Evolutionary conservation across 345 rosid species (phyloP).

Genomic region (Populus simonii): DNA sequence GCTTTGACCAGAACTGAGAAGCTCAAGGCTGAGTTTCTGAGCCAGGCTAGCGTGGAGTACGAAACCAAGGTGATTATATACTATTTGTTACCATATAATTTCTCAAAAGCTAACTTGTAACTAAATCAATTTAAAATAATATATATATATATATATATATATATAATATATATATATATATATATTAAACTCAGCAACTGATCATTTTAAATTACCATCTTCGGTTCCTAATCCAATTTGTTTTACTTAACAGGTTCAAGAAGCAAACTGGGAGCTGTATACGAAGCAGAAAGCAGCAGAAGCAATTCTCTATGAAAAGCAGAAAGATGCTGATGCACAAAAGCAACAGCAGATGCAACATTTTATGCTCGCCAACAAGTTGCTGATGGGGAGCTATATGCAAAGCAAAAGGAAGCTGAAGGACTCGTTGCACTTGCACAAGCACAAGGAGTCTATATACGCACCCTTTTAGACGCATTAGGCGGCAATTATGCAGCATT

Average conservation of each 20-base stretch:
- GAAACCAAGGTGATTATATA: conserved; percentile 53
- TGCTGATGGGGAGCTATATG: conserved; percentile 40
- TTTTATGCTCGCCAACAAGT: conserved; percentile 39
- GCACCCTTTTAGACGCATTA: conserved; percentile 51
- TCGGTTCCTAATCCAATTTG: background rate
- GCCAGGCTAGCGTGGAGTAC: conserved; percentile 75
- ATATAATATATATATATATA: too few species aligned
- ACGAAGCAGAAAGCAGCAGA: conserved; percentile 68
- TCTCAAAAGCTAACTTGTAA: background rate
- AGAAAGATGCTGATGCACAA: conserved; percentile 62
- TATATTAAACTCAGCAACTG: background rate
- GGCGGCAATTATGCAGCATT: conserved; percentile 51
- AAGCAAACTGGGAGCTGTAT: conserved; percentile 67
- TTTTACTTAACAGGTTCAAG: conserved; percentile 46
- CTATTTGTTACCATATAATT: background rate
- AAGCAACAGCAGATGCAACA: conserved; percentile 58
- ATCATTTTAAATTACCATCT: background rate
- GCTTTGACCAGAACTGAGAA: conserved; percentile 62
- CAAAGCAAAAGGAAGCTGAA: conserved; percentile 66
- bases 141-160: too few species aligned
- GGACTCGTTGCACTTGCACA: conserved; percentile 53
- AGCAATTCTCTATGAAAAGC: conserved; percentile 47
- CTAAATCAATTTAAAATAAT: background rate
- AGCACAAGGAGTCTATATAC: conserved; percentile 59
- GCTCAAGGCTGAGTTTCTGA: conserved; percentile 75